Evolutionary conservation across 1,284 basidiomycete species (phyloP).

Genomic region (Ustilago esculenta): DNA sequence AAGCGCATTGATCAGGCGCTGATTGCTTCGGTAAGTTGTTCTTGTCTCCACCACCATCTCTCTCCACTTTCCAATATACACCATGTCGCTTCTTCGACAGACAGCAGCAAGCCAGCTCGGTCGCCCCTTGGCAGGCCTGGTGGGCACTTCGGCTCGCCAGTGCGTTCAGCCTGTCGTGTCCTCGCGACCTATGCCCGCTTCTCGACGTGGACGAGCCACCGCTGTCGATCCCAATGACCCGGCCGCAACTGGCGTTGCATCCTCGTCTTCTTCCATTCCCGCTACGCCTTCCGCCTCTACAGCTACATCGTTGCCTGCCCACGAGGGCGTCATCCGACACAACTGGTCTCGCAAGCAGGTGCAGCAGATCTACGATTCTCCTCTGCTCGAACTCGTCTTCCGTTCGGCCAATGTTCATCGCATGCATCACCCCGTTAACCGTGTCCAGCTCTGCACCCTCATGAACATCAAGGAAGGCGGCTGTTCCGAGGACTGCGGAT

Average conservation of each 20-base stretch:
- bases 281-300: constrained; percentile 2
- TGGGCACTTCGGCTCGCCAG: constrained; percentile 22
- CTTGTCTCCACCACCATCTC: too few species aligned
- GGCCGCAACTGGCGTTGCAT: constrained; percentile 15
- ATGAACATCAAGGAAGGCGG: constrained; percentile 96
- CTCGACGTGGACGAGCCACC: constrained; percentile 44
- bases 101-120: constrained; percentile 25
- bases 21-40: too few species aligned
- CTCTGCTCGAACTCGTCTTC: constrained; percentile 65
- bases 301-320: constrained; percentile 1
- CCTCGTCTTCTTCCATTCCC: constrained; percentile 9
- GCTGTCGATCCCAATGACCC: constrained; percentile 46
- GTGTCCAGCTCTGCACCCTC: constrained; percentile 94
- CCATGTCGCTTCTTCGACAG: constrained; percentile 44
- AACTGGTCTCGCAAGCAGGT: constrained; percentile 62
- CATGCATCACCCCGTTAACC: constrained; percentile 83
- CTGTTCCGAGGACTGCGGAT: constrained; percentile 96
- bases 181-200: constrained; percentile 12
- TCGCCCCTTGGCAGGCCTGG: constrained; percentile 22
- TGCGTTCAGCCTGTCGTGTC: constrained; percentile 18
- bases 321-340: constrained; percentile 43
- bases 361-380: constrained; percentile 61
- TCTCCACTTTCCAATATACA: background rate
- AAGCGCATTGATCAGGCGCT: constrained; percentile 1
- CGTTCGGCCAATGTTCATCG: constrained; percentile 76